Evolutionary conservation across 805 yeast species (phyloP), one percentile per base, ranked within the genome.

Genomic region (Kurtzmaniella fragi): DNA sequence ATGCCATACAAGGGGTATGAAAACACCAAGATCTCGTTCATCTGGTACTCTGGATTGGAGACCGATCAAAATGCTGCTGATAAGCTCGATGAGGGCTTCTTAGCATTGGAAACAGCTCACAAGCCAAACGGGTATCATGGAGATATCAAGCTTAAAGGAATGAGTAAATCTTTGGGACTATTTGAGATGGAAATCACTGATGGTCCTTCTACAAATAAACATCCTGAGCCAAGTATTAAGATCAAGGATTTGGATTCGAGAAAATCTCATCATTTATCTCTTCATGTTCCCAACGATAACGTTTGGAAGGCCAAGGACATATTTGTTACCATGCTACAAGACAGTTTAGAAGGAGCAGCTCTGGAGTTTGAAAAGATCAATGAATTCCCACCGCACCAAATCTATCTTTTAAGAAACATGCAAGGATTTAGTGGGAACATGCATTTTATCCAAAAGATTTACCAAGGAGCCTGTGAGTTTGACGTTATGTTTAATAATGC

Each of bases 261-360:
- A 0, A 69, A 63, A 36, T 66, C 85, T 0, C 87, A 82, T 47
- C 86, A 87, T 57, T 44, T 78, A 16, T 79, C 90, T 11, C 63
- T 90, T 47, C 69, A 64, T 15, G 81, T 86, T 3, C 95, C 96
- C 0, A 78, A 75, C 44, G 84, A 75, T 28, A 72, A 79, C 41
- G 70, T 75, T 7, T 89, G 96, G 96, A 72, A 71, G 50, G 93
- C 91, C 4, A 73, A 72, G 41, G 96, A 88, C 39, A 73, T 90
- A 4, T 88, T 80, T 53, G 63, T 78, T 54, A 76, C 87, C 0
- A 45, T 89, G 41, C 48, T 88, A 30, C 81, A 82, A 47, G 93
- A 89, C 37, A 78, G 85, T 6, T 62, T 89, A n/a, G 62, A 72
- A 38, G 56, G 62, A 4, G 52, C 82, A 20, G 48, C 66, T 23